Conservation (phyloP, 2,329 filamentous ascomycete species). For the Fusarium clavum region DNA sequence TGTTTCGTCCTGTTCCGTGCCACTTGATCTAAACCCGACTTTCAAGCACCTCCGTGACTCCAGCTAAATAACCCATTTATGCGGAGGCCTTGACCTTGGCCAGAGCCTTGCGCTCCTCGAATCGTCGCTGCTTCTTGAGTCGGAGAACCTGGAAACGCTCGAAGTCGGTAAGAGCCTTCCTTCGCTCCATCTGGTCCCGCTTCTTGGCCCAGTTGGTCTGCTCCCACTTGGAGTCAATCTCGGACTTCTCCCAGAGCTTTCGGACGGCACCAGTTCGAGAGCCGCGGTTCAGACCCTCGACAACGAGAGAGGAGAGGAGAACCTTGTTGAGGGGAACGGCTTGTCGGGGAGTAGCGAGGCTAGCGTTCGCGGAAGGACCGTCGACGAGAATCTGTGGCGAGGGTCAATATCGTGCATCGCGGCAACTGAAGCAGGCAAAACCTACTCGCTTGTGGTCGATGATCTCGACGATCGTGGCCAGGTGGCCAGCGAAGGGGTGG, state of each 20-base stretch:
- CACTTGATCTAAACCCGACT: conserved; percentile 54
- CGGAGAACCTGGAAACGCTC: conserved; percentile 99
- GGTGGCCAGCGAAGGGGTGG: conserved; percentile 83
- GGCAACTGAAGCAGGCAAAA: conserved; percentile 51
- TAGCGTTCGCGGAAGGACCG: conserved; percentile 85
- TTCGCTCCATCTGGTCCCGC: conserved; percentile 84
- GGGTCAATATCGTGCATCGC: conserved; percentile 43
- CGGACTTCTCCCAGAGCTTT: conserved; percentile 89
- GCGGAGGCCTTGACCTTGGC: conserved; percentile 90
- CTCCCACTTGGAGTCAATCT: conserved; percentile 94
- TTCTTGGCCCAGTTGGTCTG: conserved; percentile 95
- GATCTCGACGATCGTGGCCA: conserved; percentile 97
- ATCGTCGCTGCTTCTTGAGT: conserved; percentile 99
- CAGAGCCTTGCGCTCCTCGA: conserved; percentile 96
- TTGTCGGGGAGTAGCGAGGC: conserved; percentile 87
- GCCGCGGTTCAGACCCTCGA: conserved; percentile 86
- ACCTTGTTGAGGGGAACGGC: conserved; percentile 82
- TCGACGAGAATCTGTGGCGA: conserved; percentile 86
- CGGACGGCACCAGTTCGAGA: conserved; percentile 85
- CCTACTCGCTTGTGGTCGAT: conserved; percentile 99
- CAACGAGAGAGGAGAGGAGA: conserved; percentile 89
- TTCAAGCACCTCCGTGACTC: conserved; percentile 50
- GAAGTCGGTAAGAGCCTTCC: conserved; percentile 95
- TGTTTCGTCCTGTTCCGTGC: conserved; percentile 52
- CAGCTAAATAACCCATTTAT: conserved; percentile 63